phyloP scores from a whole-genome alignment of 2,329 filamentous ascomycete species.

The Cercospora sojina region DNA sequence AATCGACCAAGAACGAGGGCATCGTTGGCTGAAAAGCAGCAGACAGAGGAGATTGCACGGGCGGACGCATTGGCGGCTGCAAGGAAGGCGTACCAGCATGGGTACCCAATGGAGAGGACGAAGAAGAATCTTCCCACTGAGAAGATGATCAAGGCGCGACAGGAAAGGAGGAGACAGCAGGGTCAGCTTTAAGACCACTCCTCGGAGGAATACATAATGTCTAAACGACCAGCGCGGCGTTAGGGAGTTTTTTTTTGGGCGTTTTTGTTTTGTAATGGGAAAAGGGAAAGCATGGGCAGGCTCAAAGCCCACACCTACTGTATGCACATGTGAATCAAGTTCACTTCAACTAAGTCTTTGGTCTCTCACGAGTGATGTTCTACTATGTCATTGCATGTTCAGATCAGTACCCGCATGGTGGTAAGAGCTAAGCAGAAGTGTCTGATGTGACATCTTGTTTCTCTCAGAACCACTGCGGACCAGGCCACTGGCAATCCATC shows the following conservation, averaged over 20 bases:
- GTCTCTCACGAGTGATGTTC: not conserved
- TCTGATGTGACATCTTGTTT: not conserved
- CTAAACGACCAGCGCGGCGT: slow-evolving; percentile 7
- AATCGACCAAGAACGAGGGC: not conserved
- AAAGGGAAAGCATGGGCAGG: slow-evolving; percentile 1
- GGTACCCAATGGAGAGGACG: not conserved
- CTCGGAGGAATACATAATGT: slow-evolving; percentile 5
- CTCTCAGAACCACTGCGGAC: not conserved
- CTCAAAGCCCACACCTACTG: not conserved
- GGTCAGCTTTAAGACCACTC: slow-evolving; percentile 2
- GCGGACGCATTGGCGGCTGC: not conserved
- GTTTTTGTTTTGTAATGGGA: not conserved
- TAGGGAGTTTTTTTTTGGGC: not conserved
- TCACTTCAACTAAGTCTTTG: not conserved
- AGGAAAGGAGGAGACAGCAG: not conserved
- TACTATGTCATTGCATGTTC: not conserved
- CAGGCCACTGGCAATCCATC: not conserved
- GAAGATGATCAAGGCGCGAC: not conserved
- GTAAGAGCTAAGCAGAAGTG: not conserved
- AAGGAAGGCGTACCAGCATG: not conserved
- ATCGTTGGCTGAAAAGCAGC: not conserved
- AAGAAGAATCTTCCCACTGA: not conserved
- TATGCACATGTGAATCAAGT: not conserved
- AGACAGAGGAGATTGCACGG: not conserved
- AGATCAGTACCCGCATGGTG: not conserved